phyloP scores from a whole-genome alignment of 2,329 filamentous ascomycete genomes.

The Paracoccidioides brasiliensis region DNA sequence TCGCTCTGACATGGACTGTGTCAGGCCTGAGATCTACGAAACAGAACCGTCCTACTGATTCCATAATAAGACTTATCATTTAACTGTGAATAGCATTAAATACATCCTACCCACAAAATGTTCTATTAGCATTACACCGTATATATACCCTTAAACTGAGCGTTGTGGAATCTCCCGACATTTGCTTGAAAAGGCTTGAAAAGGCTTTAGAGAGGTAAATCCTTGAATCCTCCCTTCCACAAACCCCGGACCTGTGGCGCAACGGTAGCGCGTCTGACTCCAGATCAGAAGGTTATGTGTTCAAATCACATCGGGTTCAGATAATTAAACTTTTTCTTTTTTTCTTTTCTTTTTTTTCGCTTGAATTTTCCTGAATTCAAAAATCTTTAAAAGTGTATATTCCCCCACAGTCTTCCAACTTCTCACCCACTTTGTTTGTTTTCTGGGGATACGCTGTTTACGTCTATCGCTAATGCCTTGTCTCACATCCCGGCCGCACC shows the following conservation, averaged over 20 bases:
- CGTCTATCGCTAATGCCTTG: no score
- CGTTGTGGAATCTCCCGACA: no score
- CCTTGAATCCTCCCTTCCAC: not conserved
- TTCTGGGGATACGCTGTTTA: not conserved
- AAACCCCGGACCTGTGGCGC: constrained; percentile 4
- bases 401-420: no score
- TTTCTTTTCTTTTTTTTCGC: not conserved
- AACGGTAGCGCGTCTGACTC: constrained; percentile 9
- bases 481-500: no score
- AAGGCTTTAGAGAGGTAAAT: not conserved
- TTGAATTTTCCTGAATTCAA: not conserved
- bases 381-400: not conserved
- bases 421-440: not conserved
- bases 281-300: constrained; percentile 9
- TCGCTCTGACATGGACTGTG: no score
- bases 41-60: no score
- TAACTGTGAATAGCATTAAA: no score
- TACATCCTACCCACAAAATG: no score
- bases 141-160: no score
- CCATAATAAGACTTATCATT: no score
- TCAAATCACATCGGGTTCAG: constrained; percentile 8
- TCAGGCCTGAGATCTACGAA: no score
- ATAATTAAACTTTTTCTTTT: not conserved
- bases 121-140: no score
- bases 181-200: not conserved